phyloP scores from a whole-genome alignment of 371 early-diverging fungal species.

The Syncephalastrum monosporum region DNA sequence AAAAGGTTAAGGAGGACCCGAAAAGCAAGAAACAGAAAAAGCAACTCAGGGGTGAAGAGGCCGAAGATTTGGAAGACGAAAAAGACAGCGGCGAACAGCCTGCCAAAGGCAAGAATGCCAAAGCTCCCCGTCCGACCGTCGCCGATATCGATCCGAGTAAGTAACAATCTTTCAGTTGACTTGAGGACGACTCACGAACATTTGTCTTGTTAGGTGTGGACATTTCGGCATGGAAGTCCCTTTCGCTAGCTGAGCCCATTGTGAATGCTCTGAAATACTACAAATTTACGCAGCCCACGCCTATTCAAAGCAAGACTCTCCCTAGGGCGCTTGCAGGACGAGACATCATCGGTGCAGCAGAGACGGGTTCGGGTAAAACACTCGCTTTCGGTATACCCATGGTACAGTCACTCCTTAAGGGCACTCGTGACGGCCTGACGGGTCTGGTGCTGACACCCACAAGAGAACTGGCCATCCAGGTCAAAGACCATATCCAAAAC shows the following conservation, averaged over 20 bases:
- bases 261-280: constrained; percentile 68
- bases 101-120: constrained; percentile 1
- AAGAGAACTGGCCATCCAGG: constrained; percentile 91
- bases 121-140: constrained; percentile 26
- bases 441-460: constrained; percentile 86
- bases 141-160: constrained; percentile 42
- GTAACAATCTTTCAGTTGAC: neutral
- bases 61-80: neutral
- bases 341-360: constrained; percentile 97
- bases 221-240: constrained; percentile 56
- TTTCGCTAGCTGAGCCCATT: constrained; percentile 54
- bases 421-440: constrained; percentile 29
- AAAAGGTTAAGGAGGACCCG: neutral
- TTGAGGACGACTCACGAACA: neutral
- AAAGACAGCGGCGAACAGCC: constrained; percentile 8
- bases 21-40: neutral
- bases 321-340: constrained; percentile 70
- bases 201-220: constrained; percentile 37
- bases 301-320: constrained; percentile 90
- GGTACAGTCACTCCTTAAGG: constrained; percentile 55
- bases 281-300: constrained; percentile 84
- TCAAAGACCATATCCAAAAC: constrained; percentile 71
- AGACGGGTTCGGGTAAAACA: constrained; percentile 97
- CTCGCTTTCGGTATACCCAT: constrained; percentile 92
- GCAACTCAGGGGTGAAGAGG: neutral